Base-by-base conservation (phyloP, 1,284 basidiomycete species). In the Farysia itapuensis region DNA sequence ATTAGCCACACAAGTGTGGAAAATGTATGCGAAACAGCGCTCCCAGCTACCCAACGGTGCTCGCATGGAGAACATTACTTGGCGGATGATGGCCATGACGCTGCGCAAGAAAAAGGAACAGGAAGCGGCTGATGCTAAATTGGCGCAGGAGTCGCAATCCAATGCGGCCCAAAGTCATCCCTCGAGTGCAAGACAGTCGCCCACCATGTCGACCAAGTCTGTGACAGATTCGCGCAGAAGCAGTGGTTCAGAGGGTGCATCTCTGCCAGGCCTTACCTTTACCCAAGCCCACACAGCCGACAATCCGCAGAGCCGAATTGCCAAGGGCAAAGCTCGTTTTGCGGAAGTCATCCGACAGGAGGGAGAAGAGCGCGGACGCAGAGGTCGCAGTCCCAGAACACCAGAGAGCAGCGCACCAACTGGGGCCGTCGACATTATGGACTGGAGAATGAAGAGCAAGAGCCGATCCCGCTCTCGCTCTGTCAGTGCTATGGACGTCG, bases 1-100 rank as follows among this genome's bases (percentile, higher is more conserved):
- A 2, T 81, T 96, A 9, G 91, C 91, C 1, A 87, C 92, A 1
- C 91, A 96, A 78, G 88, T 97, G 13, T 97, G 94, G 94, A 90
- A 87, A 79, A 90, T 96, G 83, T 97, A 92, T 74, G 86, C 90
- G 28, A 85, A 88, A 54, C 89, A 88, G 28, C 91, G 91, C 77
- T 87, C 87, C 16, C 84, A 83, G 39, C 79, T 95, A 34, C 91
- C 92, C 28, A 90, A 95, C 75, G 90, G 89, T 0, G 89, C 92
- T 75, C 81, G 92, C 61, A 93, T 97, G 90, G 94, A 97, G 80
- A 96, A 95, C 74, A 77, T 96, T 40, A 95, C 92, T 0, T 96
- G 94, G 94, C 81, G 95, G 54, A 90, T 97, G 89, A 96, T 96
- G 93, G 88, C 92, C 32, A 81, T 98, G 72, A 88, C 87, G 8